Base-by-base conservation (phyloP, 495 filamentous ascomycete genomes). In the Pseudomonodictys pantanalensis region DNA sequence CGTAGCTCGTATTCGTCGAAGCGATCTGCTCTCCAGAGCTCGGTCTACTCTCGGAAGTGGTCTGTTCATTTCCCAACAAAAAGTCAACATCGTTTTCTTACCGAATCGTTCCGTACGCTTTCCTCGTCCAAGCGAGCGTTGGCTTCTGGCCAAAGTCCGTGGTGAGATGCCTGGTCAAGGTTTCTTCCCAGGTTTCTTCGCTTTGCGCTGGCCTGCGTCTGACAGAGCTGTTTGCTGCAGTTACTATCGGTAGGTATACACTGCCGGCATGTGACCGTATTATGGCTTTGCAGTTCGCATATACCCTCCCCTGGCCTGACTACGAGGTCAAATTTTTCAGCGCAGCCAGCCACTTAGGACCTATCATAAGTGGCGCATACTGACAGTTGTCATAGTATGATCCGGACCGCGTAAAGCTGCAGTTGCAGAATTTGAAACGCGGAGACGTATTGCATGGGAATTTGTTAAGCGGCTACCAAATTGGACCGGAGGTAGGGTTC, bases 401-500 rank as follows among this genome's bases (percentile, higher is more conserved):
- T 25, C 25, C 24, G 26, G 29, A 44, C 30, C 32, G 25, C 20
- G 12, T 23, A 35, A 23, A 45, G 28, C 42, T 61, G 58, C 58
- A 61, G 43, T 41, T 42, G 23, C 32, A 52, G n/a, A 62, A 42
- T 56, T 57, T 41, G 42, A 45, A 63, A 52, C 42, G 60, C 43
- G 60, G 60, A 62, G 52, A 43, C 6, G 18, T 63, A 52, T 57
- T 45, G 41, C 53, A 48, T 52, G 53, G 53, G 11, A 15, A 29
- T 17, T 24, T 57, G 60, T 46, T 61, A 54, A 48, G 35, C 15
- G 15, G 12, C 42, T 33, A 49, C 51, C 25, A 24, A 45, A 52
- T 25, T 49, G 51, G 58, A 54, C 47, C 58, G 58, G 58, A 61
- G 58, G 47, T 51, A 28, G 50, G 58, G 51, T 22, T 25, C 28